Base-by-base conservation (phyloP, 164 flowering plant species). In the Vitis rotundifolia region DNA sequence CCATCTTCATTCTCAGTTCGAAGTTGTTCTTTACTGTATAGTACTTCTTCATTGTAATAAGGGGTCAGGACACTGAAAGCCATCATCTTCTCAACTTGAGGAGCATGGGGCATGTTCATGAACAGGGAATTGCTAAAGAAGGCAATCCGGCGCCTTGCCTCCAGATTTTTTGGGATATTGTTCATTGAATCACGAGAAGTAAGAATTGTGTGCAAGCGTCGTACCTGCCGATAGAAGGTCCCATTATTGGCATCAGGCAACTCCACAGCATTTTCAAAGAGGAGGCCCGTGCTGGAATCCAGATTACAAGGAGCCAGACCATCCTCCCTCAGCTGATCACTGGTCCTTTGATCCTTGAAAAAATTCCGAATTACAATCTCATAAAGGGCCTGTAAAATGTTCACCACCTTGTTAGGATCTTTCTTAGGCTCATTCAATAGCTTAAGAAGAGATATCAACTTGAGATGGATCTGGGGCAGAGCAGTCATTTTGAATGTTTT, bases 91-190 rank as follows among this genome's bases (percentile, higher is more conserved):
- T 86, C 90, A 28, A 88, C 92, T 68, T 82, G 90, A 53, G 92
- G 92, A 56, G 92, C 90, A 75, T 78, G 92, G 19, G 92, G 92
- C 82, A 88, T 86, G 78, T 83, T 87, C 92, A 88, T 88, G 56
- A 88, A 88, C 64, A 88, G 71, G 4, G 92, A 88, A 61, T 88
- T 88, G 68, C 90, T 85, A 60, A 88, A 86, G 76, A 88, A 88
- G 37, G 92, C 88, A 71, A 88, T 83, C 10, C 92, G 77, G 5
- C 92, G 85, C 59, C 90, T 86, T 11, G 92, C 92, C 74, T 88
- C 92, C 5, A 86, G 84, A 77, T 88, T 88, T 50, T 19, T 71
- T 0, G 92, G 92, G 62, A 88, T 73, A 52, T 81, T 83, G 37
- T 83, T 77, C 86, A 88, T 83, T 0, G 92, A 81, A 75, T 86